Evolutionary conservation across 345 rosid species (phyloP).

Genomic region (Clarkia xantiana): DNA sequence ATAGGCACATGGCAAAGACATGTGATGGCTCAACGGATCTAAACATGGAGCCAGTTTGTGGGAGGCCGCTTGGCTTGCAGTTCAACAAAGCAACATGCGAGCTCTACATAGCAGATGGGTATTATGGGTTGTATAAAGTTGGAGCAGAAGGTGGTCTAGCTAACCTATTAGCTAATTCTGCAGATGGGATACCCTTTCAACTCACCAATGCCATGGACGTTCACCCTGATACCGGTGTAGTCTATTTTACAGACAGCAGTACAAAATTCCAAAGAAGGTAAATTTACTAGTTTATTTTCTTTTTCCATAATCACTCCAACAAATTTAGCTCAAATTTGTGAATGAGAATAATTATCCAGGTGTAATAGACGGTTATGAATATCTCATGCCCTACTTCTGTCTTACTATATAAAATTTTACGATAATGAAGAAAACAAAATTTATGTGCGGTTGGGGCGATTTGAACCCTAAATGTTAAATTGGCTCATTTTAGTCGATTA

Average conservation of each 20-base stretch:
- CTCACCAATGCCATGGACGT: slow-evolving; percentile 36
- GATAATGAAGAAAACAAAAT: too few species aligned
- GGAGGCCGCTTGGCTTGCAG: slow-evolving; percentile 41
- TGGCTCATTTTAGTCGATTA: too few species aligned
- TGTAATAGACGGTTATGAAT: too few species aligned
- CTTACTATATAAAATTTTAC: too few species aligned
- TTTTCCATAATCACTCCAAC: neutral
- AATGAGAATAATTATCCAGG: too few species aligned
- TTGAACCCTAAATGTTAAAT: too few species aligned
- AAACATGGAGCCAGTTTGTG: slow-evolving; percentile 21
- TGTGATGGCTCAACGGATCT: slow-evolving; percentile 34
- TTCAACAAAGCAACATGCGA: slow-evolving; percentile 27
- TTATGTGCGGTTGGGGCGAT: too few species aligned
- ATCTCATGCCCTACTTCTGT: too few species aligned
- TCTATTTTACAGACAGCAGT: slow-evolving; percentile 45
- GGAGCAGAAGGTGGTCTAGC: slow-evolving; percentile 33
- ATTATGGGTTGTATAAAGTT: slow-evolving; percentile 27
- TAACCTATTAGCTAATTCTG: slow-evolving; percentile 13
- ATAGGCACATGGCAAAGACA: slow-evolving; percentile 12
- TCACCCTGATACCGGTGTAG: slow-evolving; percentile 19
- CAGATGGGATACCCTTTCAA: slow-evolving; percentile 25
- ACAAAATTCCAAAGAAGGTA: slow-evolving; percentile 29
- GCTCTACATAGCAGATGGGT: slow-evolving; percentile 46
- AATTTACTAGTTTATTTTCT: too few species aligned
- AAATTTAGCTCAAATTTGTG: neutral